These are phyloP conservation scores for Pseudozyma hubeiensis DNA, from an alignment of 1,284 basidiomycete species.

Conservation along the genomic window DNA sequence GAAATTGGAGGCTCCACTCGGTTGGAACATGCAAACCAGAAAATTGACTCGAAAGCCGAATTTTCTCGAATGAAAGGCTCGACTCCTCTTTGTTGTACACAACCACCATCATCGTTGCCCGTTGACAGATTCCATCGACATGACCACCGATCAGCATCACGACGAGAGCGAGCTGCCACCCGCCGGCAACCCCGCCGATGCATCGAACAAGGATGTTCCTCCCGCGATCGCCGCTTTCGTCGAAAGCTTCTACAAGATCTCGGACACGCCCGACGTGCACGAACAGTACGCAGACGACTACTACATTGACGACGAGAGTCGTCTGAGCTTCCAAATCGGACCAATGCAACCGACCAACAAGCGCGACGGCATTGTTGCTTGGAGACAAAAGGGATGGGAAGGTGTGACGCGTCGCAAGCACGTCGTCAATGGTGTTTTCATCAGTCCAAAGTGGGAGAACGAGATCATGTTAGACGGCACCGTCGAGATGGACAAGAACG, in stretches of 20 bases:
- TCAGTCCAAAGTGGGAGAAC: constrained; percentile 41
- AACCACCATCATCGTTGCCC: background rate
- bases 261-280: constrained; percentile 45
- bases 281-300: constrained; percentile 40
- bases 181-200: constrained; percentile 30
- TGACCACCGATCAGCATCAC: constrained; percentile 15
- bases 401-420: constrained; percentile 46
- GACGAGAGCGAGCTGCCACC: constrained; percentile 34
- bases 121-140: background rate
- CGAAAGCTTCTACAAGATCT: constrained; percentile 41
- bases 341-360: constrained; percentile 46
- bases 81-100: no score
- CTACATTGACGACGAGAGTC: constrained; percentile 31
- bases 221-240: constrained; percentile 37
- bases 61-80: no score
- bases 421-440: constrained; percentile 44
- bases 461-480: constrained; percentile 55
- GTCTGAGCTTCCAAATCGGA: constrained; percentile 51
- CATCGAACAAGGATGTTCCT: constrained; percentile 32
- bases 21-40: no score
- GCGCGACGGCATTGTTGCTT: constrained; percentile 33
- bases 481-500: constrained; percentile 54
- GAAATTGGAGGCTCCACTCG: no score
- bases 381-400: constrained; percentile 50
- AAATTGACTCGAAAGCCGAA: no score